Conservation (phyloP, 2,329 filamentous ascomycete species). For the Alternaria conjuncta region DNA sequence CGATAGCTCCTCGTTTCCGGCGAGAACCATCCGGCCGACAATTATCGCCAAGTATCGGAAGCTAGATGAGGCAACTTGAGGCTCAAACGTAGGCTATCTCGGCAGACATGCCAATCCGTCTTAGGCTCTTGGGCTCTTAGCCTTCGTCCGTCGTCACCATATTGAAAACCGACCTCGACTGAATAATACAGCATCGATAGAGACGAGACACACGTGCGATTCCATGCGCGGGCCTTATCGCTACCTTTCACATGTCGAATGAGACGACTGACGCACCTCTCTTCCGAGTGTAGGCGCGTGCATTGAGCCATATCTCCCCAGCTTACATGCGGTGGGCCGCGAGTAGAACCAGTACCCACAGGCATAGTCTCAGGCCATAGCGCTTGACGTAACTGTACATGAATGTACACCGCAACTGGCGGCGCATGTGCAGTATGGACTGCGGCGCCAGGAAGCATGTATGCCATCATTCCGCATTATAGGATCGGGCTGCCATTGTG, state of each 20-base stretch:
- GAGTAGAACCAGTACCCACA: conserved; percentile 33
- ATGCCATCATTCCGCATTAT: background rate
- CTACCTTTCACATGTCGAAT: background rate
- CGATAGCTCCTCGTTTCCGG: conserved; percentile 12
- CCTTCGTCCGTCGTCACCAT: background rate
- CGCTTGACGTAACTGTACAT: conserved; percentile 43
- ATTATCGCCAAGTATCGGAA: conserved; percentile 25
- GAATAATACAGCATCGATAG: background rate
- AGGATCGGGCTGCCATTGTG: background rate
- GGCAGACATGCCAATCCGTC: conserved; percentile 11
- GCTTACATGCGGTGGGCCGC: conserved; percentile 25
- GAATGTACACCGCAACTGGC: conserved; percentile 7
- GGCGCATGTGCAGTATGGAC: background rate
- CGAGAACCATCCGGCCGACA: conserved; percentile 27
- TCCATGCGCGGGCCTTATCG: background rate
- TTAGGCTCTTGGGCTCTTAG: background rate
- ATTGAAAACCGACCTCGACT: background rate
- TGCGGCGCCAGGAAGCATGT: background rate
- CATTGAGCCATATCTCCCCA: conserved; percentile 22
- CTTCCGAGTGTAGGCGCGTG: conserved; percentile 8
- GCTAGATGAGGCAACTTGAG: conserved; percentile 18
- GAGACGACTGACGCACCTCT: background rate
- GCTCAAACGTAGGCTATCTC: conserved; percentile 20
- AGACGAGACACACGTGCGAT: background rate
- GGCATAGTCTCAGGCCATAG: conserved; percentile 10